Evolutionary conservation across 257 asterid genomes (phyloP), one percentile per base, ranked within the genome.

Genomic region (Pogostemon cablin): DNA sequence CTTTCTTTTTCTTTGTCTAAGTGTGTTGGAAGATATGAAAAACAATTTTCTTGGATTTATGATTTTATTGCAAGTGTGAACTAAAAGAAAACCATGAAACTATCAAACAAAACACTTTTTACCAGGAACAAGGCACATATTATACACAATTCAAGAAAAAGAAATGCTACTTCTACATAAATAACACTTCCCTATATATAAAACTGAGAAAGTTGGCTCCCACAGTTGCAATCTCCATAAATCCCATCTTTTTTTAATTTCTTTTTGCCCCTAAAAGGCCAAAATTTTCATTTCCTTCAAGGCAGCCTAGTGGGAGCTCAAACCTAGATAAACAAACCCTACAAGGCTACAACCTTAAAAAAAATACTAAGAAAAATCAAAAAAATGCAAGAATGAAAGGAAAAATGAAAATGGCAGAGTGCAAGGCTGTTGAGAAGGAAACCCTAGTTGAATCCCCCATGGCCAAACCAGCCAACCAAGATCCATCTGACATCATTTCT

Each of bases 381-480:
- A 64, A 71, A 75, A 49, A 73, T 25, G 64, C 5, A 10, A 75
- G 62, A 53, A 68, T 7, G 11, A 76, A 65, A 37, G 62, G 65
- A 35, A 62, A 71, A 67, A 78, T 62, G 42, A 75, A 50, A 59
- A 79, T 78, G 38, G 41, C 68, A 65, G 42, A 75, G 60, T 69
- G 75, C 72, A 76, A 72, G 58, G 73, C 15, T 46, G 77, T 69
- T 10, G 79, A 65, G 54, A 77, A 62, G 44, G 52, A 57, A 69
- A 79, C 66, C 82, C 84, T 79, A 40, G 70, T 68, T 2, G 98
- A 85, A 43, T 65, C 86, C 37, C 96, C 98, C 96, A 92, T 86
- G 35, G 98, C 98, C 62, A 92, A 63, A 77, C 98, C 98, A 69
- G 96, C 98, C 75, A 90, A 75, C 82, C 87, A 92, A 2, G 98